Conservation (phyloP, 495 filamentous ascomycete genomes). For the Penicillium fimorum region DNA sequence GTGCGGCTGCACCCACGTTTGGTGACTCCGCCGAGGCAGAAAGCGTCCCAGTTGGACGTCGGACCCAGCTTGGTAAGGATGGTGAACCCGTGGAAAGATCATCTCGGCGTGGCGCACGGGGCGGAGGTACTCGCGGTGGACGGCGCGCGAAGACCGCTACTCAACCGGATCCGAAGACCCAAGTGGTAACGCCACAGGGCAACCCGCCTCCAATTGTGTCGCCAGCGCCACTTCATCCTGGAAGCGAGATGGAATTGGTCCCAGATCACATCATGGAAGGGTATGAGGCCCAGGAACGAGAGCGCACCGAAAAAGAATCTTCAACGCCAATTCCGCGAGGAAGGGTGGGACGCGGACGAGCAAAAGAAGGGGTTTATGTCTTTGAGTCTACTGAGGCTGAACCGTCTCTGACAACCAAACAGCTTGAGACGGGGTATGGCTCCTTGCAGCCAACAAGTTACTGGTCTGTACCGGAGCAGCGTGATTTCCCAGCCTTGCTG, state of each 20-base stretch:
- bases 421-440: conserved; percentile 41
- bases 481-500: conserved; percentile 75
- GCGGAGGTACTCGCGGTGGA: conserved; percentile 39
- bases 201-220: conserved; percentile 24
- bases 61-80: conserved; percentile 46
- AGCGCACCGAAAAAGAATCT: conserved; percentile 31
- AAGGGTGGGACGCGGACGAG: conserved; percentile 35
- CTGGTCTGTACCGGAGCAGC: conserved; percentile 91
- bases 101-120: conserved; percentile 47
- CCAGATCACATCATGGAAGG: conserved; percentile 32
- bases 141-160: conserved; percentile 34
- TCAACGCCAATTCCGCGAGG: conserved; percentile 26
- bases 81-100: conserved; percentile 59
- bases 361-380: conserved; percentile 41
- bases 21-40: conserved; percentile 59
- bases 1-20: conserved; percentile 71
- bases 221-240: conserved; percentile 12
- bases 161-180: conserved; percentile 34
- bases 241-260: conserved; percentile 35
- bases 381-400: conserved; percentile 46
- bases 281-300: conserved; percentile 16
- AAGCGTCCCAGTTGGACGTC: conserved; percentile 39
- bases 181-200: conserved; percentile 21
- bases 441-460: conserved; percentile 79
- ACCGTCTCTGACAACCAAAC: conserved; percentile 28